These are phyloP conservation scores for Ramaria sp. DNA, from an alignment of 768 basidiomycete genomes.

Conservation along the genomic window DNA sequence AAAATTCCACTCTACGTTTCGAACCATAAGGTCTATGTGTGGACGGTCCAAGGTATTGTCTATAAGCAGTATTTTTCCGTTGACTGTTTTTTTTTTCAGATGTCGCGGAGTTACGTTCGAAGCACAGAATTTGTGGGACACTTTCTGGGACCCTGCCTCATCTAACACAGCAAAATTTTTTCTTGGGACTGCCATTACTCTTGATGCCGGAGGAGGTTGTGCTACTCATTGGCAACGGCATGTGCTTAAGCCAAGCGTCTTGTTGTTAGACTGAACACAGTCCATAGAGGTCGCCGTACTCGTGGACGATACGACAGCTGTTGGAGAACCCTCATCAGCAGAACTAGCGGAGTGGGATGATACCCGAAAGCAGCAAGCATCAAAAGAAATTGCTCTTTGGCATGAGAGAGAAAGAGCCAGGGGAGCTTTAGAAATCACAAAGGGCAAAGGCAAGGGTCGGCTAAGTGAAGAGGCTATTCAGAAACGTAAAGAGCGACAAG, in stretches of 20 bases:
- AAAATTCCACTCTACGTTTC: slow-evolving; percentile 58
- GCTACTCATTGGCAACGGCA: slow-evolving; percentile 75
- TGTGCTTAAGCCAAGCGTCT: slow-evolving; percentile 10
- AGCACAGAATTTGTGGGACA: slow-evolving; percentile 77
- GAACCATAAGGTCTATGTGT: slow-evolving; percentile 76
- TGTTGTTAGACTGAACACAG: background rate
- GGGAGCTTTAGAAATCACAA: slow-evolving; percentile 23
- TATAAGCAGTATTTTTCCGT: background rate
- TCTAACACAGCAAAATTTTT: slow-evolving; percentile 91
- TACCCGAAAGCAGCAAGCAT: slow-evolving; percentile 34
- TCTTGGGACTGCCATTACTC: slow-evolving; percentile 84
- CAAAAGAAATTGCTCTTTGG: slow-evolving; percentile 38
- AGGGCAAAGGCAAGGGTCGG: slow-evolving; percentile 12
- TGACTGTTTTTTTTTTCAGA: slow-evolving; percentile 33
- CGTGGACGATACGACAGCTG: slow-evolving; percentile 58
- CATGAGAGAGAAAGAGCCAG: slow-evolving; percentile 34
- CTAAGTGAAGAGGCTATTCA: slow-evolving; percentile 51
- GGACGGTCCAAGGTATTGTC: slow-evolving; percentile 67
- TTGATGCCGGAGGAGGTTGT: slow-evolving; percentile 90
- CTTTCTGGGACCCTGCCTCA: slow-evolving; percentile 88
- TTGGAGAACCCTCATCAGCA: slow-evolving; percentile 34
- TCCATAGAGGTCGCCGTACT: slow-evolving; percentile 62
- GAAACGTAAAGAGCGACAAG: slow-evolving; percentile 66
- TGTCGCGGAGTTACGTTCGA: slow-evolving; percentile 65
- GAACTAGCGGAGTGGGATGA: slow-evolving; percentile 46